Evolutionary conservation across 805 yeast species (phyloP).

Genomic region (Maudiozyma serrabonitensis): DNA sequence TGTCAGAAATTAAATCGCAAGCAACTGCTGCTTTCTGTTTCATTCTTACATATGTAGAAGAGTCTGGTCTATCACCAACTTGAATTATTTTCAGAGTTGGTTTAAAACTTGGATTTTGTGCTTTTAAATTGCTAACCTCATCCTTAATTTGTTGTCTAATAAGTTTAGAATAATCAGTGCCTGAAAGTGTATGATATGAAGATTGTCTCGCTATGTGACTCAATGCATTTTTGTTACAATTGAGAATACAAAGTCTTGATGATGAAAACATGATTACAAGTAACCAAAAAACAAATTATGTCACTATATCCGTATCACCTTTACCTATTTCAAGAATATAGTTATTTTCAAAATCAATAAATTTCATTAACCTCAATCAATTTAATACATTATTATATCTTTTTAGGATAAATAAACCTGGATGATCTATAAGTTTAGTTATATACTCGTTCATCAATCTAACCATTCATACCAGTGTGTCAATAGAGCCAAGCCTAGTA

Average conservation of each 20-base stretch:
- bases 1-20: conserved; percentile 53
- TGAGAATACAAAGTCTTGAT: not conserved
- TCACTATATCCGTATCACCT: too few species aligned
- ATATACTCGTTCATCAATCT: too few species aligned
- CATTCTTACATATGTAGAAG: conserved; percentile 74
- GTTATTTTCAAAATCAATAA: too few species aligned
- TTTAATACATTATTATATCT: too few species aligned
- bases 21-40: conserved; percentile 68
- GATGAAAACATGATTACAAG: not conserved
- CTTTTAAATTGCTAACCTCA: conserved; percentile 27
- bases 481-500: too few species aligned
- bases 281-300: too few species aligned
- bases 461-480: too few species aligned
- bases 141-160: conserved; percentile 36
- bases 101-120: conserved; percentile 41
- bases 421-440: too few species aligned
- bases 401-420: too few species aligned
- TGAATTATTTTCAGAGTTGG: conserved; percentile 66
- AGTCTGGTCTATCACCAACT: conserved; percentile 70
- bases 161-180: conserved; percentile 36
- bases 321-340: too few species aligned
- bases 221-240: not conserved
- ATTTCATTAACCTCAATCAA: too few species aligned
- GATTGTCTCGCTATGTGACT: not conserved
- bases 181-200: conserved; percentile 34